These are phyloP conservation scores for Solanum sitiens DNA, from an alignment of 257 asterid species.

Conservation along the genomic window DNA sequence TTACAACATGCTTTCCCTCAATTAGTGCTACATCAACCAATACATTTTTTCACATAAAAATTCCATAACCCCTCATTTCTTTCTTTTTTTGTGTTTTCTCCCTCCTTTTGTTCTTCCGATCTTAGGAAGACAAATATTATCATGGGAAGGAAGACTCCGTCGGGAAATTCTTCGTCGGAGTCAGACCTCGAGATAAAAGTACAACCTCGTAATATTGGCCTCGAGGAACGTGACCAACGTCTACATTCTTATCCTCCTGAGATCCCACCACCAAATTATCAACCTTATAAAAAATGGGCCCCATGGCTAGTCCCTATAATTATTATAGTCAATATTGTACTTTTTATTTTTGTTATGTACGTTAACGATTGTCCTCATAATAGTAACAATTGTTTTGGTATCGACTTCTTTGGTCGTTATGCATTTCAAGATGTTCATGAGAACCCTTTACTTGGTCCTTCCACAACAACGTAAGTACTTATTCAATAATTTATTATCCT, in stretches of 20 bases:
- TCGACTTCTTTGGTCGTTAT: conserved; percentile 42
- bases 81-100: neutral
- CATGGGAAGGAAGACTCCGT: conserved; percentile 64
- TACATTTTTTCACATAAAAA: neutral
- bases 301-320: conserved; percentile 86
- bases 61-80: neutral
- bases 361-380: conserved; percentile 60
- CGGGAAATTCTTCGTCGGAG: conserved; percentile 29
- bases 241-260: neutral
- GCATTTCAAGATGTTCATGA: conserved; percentile 67
- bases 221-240: neutral
- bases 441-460: conserved; percentile 95
- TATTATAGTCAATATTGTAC: conserved; percentile 29
- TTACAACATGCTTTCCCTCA: neutral
- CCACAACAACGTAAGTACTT: conserved; percentile 50
- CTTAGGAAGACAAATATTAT: neutral
- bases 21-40: neutral
- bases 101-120: neutral
- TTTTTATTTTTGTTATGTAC: conserved; percentile 53
- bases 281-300: conserved; percentile 46
- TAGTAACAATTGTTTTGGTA: conserved; percentile 38
- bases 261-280: conserved; percentile 9
- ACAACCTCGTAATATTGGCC: conserved; percentile 17
- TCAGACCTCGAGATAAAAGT: conserved; percentile 38
- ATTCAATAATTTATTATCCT: neutral